Evolutionary conservation across 1,284 basidiomycete genomes (phyloP).

Genomic region (Gymnopus androsaceus): DNA sequence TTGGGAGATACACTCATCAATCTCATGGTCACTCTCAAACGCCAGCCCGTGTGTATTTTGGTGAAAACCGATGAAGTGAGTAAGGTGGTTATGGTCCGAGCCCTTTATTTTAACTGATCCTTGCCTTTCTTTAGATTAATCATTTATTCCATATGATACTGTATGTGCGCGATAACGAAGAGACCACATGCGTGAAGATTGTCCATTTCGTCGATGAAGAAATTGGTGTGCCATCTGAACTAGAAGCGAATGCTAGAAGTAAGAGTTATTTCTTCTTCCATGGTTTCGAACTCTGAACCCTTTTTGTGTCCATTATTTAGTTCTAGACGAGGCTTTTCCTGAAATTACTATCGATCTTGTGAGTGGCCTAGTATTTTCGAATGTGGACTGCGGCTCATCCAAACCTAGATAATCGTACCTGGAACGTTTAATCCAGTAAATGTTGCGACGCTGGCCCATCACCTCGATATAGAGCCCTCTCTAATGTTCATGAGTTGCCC

Average conservation of each 20-base stretch:
- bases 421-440: conserved; percentile 45
- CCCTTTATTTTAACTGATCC: neutral
- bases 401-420: conserved; percentile 48
- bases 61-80: conserved; percentile 64
- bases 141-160: conserved; percentile 61
- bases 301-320: conserved; percentile 26
- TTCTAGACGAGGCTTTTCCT: conserved; percentile 65
- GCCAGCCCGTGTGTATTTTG: conserved; percentile 59
- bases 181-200: conserved; percentile 66
- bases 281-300: conserved; percentile 8
- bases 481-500: conserved; percentile 60
- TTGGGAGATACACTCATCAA: conserved; percentile 47
- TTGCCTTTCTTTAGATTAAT: conserved; percentile 49
- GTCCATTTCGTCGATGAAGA: conserved; percentile 62
- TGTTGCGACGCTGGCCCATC: conserved; percentile 47
- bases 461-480: conserved; percentile 44
- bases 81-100: neutral
- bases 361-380: conserved; percentile 17
- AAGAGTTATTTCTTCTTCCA: conserved; percentile 20
- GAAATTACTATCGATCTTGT: conserved; percentile 61
- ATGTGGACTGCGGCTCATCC: neutral
- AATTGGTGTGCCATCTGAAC: conserved; percentile 53
- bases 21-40: conserved; percentile 47
- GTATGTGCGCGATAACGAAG: conserved; percentile 68
- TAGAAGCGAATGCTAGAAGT: conserved; percentile 67